Evolutionary conservation across 2,329 filamentous ascomycete species (phyloP).

Genomic region (Calycina herbarum): DNA sequence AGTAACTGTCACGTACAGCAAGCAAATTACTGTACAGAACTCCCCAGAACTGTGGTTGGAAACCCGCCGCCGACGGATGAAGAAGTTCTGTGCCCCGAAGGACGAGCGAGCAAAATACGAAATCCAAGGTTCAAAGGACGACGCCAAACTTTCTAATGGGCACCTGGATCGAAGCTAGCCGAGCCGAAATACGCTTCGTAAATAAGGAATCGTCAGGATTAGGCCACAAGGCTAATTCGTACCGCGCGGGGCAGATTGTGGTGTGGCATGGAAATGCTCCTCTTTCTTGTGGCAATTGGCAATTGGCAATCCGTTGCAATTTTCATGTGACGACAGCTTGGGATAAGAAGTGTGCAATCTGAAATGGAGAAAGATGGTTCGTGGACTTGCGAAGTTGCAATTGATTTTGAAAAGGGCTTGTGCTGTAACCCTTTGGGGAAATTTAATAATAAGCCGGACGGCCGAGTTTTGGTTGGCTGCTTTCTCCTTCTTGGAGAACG

Average conservation of each 20-base stretch:
- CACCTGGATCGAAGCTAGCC: neutral
- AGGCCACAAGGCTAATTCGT: neutral
- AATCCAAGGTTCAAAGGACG: neutral
- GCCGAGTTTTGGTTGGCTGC: neutral
- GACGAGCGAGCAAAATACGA: constrained; percentile 2
- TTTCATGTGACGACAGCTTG: neutral
- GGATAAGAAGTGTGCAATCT: neutral
- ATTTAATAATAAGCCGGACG: neutral
- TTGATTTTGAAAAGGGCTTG: neutral
- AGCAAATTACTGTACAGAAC: neutral
- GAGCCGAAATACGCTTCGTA: neutral
- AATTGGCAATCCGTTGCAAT: neutral
- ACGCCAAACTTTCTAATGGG: neutral
- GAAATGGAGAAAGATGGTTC: neutral
- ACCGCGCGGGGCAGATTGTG: neutral
- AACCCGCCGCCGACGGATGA: neutral
- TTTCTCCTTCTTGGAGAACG: neutral
- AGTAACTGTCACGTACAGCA: neutral
- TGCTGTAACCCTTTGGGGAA: neutral
- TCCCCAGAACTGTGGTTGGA: neutral
- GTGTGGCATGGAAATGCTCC: constrained; percentile 1
- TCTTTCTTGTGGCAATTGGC: neutral
- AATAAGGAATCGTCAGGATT: neutral
- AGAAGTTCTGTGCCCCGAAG: neutral
- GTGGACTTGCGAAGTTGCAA: neutral